These are phyloP conservation scores for Malassezia sympodialis DNA, from an alignment of 1,284 basidiomycete genomes.

Conservation along the genomic window DNA sequence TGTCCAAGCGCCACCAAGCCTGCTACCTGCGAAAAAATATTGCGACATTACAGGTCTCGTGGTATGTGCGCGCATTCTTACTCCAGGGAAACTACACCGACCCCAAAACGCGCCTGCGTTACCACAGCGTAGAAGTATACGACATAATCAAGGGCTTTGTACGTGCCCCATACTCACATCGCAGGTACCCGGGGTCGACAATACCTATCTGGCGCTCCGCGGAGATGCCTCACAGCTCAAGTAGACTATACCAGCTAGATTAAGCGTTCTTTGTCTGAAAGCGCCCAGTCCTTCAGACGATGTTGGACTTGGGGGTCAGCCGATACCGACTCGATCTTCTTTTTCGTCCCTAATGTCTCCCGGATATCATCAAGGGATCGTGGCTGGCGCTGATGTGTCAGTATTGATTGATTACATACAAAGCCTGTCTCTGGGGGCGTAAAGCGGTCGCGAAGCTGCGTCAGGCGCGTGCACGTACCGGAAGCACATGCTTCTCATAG, in stretches of 20 bases:
- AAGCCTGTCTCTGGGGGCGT: constrained; percentile 14
- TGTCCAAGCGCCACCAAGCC: constrained; percentile 73
- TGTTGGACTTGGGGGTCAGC: neutral
- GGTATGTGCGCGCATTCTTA: constrained; percentile 48
- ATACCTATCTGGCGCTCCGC: constrained; percentile 38
- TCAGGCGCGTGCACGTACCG: constrained; percentile 9
- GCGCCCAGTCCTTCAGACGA: neutral
- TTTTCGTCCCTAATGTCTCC: neutral
- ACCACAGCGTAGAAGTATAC: constrained; percentile 75
- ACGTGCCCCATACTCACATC: constrained; percentile 37
- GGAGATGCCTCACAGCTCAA: constrained; percentile 35
- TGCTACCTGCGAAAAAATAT: constrained; percentile 65
- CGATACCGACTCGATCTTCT: neutral
- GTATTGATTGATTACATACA: neutral
- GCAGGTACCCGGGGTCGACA: constrained; percentile 40
- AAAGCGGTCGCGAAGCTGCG: constrained; percentile 13
- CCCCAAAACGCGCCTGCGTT: constrained; percentile 67
- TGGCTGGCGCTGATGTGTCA: constrained; percentile 6
- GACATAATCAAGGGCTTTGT: constrained; percentile 69
- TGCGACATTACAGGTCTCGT: constrained; percentile 80
- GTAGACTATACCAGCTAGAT: constrained; percentile 4
- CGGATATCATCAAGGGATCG: constrained; percentile 5
- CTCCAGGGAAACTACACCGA: constrained; percentile 70
- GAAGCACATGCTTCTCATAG: constrained; percentile 16
- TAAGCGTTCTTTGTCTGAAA: constrained; percentile 6